These are phyloP conservation scores for Paramecium caudatum DNA, from an alignment of 73 alveolate species.

Conservation along the genomic window DNA sequence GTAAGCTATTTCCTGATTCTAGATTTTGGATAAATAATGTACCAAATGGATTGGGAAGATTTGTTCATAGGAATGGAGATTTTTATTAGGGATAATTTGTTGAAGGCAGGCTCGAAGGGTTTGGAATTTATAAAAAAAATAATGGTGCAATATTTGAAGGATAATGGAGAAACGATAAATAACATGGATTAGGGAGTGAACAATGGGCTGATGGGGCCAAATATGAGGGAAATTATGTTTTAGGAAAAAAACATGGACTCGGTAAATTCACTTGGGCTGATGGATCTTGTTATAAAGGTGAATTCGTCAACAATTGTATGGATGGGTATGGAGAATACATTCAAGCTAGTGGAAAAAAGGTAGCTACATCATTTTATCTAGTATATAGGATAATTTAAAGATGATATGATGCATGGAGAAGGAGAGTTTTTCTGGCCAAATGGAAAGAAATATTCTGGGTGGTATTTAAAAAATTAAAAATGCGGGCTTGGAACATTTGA, in stretches of 20 bases:
- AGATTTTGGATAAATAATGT: background rate
- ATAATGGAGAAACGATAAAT: slow-evolving; percentile 22
- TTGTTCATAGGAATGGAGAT: slow-evolving; percentile 50
- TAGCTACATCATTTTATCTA: background rate
- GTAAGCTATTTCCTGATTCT: background rate
- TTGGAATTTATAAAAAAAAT: slow-evolving; percentile 43
- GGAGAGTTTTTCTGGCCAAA: slow-evolving; percentile 80
- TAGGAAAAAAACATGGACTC: slow-evolving; percentile 35
- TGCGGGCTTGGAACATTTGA: slow-evolving; percentile 59
- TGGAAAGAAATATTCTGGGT: slow-evolving; percentile 72
- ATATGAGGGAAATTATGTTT: slow-evolving; percentile 50
- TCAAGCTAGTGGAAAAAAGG: slow-evolving; percentile 68
- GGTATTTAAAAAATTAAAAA: slow-evolving; percentile 23
- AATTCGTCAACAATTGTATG: slow-evolving; percentile 59
- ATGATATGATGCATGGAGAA: slow-evolving; percentile 77
- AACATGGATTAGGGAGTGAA: slow-evolving; percentile 49
- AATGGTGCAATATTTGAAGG: slow-evolving; percentile 20
- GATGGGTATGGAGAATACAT: slow-evolving; percentile 72
- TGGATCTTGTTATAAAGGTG: slow-evolving; percentile 66
- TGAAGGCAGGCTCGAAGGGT: slow-evolving; percentile 29
- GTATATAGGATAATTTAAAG: slow-evolving; percentile 67
- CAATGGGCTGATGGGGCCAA: slow-evolving; percentile 55
- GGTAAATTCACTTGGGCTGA: slow-evolving; percentile 60
- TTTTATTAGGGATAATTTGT: slow-evolving; percentile 25
- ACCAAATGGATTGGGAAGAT: slow-evolving; percentile 60